Base-by-base conservation (phyloP, 2,329 filamentous ascomycete genomes). In the Penicillium sp. region DNA sequence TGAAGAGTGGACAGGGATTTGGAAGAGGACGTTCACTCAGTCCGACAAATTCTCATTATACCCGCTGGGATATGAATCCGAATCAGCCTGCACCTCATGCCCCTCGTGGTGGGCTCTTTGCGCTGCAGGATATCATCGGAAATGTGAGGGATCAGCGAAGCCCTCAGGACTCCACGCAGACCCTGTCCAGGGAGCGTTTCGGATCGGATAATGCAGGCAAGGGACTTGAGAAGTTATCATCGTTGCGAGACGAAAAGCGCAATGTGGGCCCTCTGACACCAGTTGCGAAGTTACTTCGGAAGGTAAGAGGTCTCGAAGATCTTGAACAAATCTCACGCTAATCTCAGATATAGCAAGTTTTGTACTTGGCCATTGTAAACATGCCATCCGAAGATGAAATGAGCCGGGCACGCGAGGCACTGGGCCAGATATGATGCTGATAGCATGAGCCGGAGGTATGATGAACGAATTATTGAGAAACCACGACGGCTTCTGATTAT, bases 331-430 rank as follows among this genome's bases (percentile, higher is more conserved):
- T 13, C 24, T 7, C 20, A 16, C 18, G 18, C 45, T 47, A 33
- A 41, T 7, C 3, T 11, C 10, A 4, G 4, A 8, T 8, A 4
- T 50, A 79, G 72, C 72, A 78, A 63, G 74, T 80, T 14, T 55
- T 81, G 27, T 81, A 80, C 56, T 55, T 81, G 48, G 74, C 79
- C 65, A 74, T 81, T 50, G 76, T 80, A 13, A 79, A 80, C 50
- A 66, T 80, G 68, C 79, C 79, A 0, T 68, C 66, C 0, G 70
- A 75, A 10, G 69, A 72, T 18, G 77, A 79, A 53, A 63, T 79
- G 48, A 60, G 30, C 30, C 52, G 54, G 20, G 64, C 63, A 16
- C 47, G 52, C 2, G 43, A 59, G 50, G 50, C 39, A 0, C 20
- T 58, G 25, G 46, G 46, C 25, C 51, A 42, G 31, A 35, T 45